A percentile compares a stretch with the other conserved stretches of the same genome.
These are phyloP conservation scores for Lactarius sp. DNA, from an alignment of 768 basidiomycete species.

Conservation along the genomic window DNA sequence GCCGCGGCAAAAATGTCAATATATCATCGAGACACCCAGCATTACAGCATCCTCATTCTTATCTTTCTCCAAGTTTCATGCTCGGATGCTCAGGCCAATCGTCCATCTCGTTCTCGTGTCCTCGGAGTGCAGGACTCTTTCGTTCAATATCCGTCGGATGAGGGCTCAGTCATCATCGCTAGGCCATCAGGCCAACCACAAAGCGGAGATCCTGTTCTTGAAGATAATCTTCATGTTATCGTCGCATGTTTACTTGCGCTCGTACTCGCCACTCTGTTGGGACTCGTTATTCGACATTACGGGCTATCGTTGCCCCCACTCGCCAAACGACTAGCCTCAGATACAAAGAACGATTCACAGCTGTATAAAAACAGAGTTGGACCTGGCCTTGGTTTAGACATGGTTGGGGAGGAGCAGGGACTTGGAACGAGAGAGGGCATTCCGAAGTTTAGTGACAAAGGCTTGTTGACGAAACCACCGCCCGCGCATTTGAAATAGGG, in stretches of 20 bases:
- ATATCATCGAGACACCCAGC: neutral
- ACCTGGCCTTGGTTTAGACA: neutral
- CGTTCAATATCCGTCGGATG: neutral
- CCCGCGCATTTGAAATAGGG: constrained; percentile 14
- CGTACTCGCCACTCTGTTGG: constrained; percentile 8
- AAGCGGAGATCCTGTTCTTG: neutral
- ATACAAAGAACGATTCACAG: neutral
- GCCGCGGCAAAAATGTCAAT: neutral
- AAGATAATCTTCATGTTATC: constrained; percentile 19
- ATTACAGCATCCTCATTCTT: neutral
- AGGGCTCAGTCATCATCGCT: constrained; percentile 4
- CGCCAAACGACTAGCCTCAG: neutral
- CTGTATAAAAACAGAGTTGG: neutral
- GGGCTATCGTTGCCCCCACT: constrained; percentile 6
- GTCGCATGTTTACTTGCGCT: constrained; percentile 20
- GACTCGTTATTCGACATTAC: constrained; percentile 19
- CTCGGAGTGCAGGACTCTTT: neutral
- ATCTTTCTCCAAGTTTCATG: neutral
- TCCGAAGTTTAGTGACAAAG: neutral
- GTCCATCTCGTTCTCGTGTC: neutral
- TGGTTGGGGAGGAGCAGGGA: neutral
- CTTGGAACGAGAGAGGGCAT: neutral
- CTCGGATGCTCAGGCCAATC: neutral
- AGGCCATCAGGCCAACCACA: constrained; percentile 4
- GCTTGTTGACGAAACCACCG: neutral